Base-by-base conservation (phyloP, 2,329 filamentous ascomycete species). In the Phoma sp. region DNA sequence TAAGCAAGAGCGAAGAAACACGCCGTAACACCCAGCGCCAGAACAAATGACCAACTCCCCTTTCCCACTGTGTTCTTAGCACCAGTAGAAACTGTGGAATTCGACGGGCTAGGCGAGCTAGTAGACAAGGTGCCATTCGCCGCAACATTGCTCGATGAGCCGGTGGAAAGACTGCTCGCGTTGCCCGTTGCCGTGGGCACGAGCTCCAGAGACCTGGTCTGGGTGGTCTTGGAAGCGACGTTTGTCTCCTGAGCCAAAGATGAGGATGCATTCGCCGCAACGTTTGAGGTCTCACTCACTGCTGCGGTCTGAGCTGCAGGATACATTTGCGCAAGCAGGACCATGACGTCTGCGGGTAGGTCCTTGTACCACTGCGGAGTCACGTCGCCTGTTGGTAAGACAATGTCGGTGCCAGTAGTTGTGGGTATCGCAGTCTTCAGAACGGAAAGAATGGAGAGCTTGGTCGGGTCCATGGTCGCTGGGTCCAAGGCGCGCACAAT, bases 321-420 rank as follows among this genome's bases (percentile, higher is more conserved):
- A 53, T 57, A 57, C 43, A 57, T 52, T 29, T 53, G 48, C 24
- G 49, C 48, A n/a, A 57, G 38, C 27, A 57, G 19, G 19, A 52
- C 48, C 38, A 52, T 53, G 19, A 57, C 44, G 12, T 57, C 54
- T 3, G 48, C 54, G 4, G 54, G 54, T 0, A 57, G 54, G 24
- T 53, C 49, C 27, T 47, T 52, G 41, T 54, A 57, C 49, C 52
- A 59, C 41, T 54, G 51, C 31, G 56, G 44, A 8, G 39, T 22
- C 9, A 35, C 33, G 31, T 49, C 35, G 38, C 51, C 47, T 3
- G 52, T 47, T 6, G 52, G 52, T 9, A 54, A 8, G 25, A 19
- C 33, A 15, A 37, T 32, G 19, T 51, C 46, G 29, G 36, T 53
- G 13, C 15, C 49, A 9, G 51, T 50, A 21, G 19, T 37, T 13